Conservation (phyloP, 192 early-diverging fungal genomes). For the Allomyces macrogynus region DNA sequence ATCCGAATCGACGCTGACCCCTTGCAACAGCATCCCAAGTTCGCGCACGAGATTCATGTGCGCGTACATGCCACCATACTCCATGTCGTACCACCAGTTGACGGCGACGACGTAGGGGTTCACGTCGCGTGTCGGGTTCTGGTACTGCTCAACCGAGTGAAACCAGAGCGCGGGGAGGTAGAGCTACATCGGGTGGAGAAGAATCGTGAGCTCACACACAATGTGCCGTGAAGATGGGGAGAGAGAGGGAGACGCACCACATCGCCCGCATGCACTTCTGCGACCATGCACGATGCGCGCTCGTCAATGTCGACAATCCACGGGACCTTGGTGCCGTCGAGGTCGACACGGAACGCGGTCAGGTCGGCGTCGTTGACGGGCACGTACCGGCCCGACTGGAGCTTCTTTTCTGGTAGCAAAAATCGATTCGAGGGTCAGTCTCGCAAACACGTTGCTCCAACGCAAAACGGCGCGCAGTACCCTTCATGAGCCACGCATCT, state of each 20-base stretch:
- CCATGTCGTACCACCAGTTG: constrained; percentile 30
- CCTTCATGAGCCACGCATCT: constrained; percentile 3
- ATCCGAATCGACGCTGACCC: too few species aligned
- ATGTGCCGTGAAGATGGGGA: background rate
- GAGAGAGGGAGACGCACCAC: background rate
- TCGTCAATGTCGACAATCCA: background rate
- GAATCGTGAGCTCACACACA: background rate
- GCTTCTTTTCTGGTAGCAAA: too few species aligned
- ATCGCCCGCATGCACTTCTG: background rate
- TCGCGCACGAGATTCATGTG: too few species aligned
- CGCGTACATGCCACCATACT: constrained; percentile 3
- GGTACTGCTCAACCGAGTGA: constrained; percentile 20
- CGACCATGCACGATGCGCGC: background rate
- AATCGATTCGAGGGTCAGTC: too few species aligned
- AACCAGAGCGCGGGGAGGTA: constrained; percentile 26
- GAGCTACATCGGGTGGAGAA: constrained; percentile 2
- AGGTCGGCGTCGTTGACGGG: too few species aligned
- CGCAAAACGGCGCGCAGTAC: background rate
- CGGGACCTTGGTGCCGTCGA: background rate
- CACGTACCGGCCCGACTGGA: too few species aligned
- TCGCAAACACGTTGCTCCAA: too few species aligned
- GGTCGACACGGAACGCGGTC: background rate
- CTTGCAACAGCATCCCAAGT: too few species aligned
- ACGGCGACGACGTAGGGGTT: constrained; percentile 14
- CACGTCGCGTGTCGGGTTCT: constrained; percentile 1